Conservation (phyloP, 1,284 basidiomycete genomes). For the Heterobasidion occidentale region DNA sequence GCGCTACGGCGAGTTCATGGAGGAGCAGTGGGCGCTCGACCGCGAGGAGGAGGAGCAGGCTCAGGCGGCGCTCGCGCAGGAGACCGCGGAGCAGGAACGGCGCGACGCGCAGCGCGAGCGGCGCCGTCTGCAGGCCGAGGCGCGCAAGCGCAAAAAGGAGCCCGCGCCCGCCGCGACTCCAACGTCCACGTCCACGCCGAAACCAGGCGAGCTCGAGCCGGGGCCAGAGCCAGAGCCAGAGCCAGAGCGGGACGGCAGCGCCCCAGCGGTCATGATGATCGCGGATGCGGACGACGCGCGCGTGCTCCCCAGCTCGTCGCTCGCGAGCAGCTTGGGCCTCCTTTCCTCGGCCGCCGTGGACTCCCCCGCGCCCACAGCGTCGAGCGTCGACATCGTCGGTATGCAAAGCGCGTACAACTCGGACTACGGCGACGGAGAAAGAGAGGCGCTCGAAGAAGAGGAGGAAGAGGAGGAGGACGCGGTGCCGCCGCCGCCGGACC, state of each 20-base stretch:
- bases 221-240: not conserved
- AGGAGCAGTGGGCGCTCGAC: slow-evolving; percentile 70
- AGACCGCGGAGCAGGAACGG: slow-evolving; percentile 37
- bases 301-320: not conserved
- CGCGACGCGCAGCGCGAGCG: slow-evolving; percentile 42
- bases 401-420: slow-evolving; percentile 23
- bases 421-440: slow-evolving; percentile 11
- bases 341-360: not conserved
- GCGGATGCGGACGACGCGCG: not conserved
- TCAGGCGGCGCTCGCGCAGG: slow-evolving; percentile 26
- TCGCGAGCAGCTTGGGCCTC: not conserved
- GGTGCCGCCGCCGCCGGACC: not conserved
- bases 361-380: not conserved
- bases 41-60: slow-evolving; percentile 58
- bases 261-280: not conserved
- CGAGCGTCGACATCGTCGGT: not conserved
- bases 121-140: slow-evolving; percentile 43
- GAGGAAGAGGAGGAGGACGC: slow-evolving; percentile 14
- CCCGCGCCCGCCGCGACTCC: slow-evolving; percentile 34
- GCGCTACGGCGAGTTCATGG: slow-evolving; percentile 72
- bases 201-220: not conserved
- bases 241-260: not conserved
- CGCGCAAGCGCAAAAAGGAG: slow-evolving; percentile 41
- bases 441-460: slow-evolving; percentile 11
- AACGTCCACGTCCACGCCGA: slow-evolving; percentile 27